These are phyloP conservation scores for Sedum album DNA, from an alignment of 164 flowering plant genomes.

Conservation along the genomic window DNA sequence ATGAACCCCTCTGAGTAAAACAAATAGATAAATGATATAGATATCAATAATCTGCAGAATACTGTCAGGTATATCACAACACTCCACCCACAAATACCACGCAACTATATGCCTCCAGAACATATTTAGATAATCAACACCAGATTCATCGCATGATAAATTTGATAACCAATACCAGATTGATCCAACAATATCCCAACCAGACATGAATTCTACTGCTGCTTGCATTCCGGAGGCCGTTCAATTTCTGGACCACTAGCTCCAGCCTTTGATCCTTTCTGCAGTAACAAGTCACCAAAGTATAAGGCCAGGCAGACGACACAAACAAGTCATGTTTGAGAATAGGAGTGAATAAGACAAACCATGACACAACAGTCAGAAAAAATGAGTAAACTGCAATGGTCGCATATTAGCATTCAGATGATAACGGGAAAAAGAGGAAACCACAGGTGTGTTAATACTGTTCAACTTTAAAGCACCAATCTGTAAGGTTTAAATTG, in stretches of 20 bases:
- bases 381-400: not conserved
- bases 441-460: not conserved
- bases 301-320: not conserved
- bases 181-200: not conserved
- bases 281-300: not conserved
- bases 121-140: not conserved
- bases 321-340: not conserved
- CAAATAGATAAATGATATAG: not conserved
- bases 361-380: too few species aligned
- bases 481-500: not conserved
- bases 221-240: conserved; percentile 6
- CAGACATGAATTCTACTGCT: not conserved
- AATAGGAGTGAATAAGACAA: too few species aligned
- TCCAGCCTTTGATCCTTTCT: not conserved
- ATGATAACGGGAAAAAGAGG: not conserved
- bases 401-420: not conserved
- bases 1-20: not conserved
- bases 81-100: not conserved
- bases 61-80: not conserved
- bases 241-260: not conserved
- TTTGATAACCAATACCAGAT: not conserved
- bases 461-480: not conserved
- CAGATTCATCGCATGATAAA: not conserved
- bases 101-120: not conserved
- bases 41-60: not conserved